A percentile compares a stretch with the other conserved stretches of the same genome.
Evolutionary conservation across 1,284 basidiomycete species (phyloP).

Genomic region (Singerocomus inundabilis): DNA sequence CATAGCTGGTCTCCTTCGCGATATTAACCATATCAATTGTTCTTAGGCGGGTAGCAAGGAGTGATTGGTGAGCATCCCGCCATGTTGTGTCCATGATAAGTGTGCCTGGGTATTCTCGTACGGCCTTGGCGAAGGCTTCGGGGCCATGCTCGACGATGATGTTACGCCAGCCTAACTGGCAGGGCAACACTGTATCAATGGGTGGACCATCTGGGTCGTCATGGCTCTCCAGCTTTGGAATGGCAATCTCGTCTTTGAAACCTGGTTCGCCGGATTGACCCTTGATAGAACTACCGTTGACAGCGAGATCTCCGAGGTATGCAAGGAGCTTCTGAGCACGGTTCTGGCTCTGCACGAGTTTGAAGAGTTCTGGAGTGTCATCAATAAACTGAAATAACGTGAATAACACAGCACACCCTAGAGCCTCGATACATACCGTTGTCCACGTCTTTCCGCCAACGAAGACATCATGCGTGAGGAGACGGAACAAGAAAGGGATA

Average conservation of each 20-base stretch:
- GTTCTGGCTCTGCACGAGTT: constrained; percentile 96
- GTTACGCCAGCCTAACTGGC: constrained; percentile 94
- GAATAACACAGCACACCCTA: constrained; percentile 1
- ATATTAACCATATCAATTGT: constrained; percentile 99
- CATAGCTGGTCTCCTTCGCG: constrained; percentile 96
- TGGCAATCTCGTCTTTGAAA: constrained; percentile 84
- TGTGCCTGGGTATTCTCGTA: constrained; percentile 93
- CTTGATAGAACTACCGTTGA: constrained; percentile 97
- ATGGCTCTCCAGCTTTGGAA: constrained; percentile 80
- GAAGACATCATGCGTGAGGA: constrained; percentile 97
- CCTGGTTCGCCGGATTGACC: constrained; percentile 94
- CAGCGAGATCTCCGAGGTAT: constrained; percentile 96
- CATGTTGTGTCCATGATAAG: constrained; percentile 99
- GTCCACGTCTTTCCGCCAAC: constrained; percentile 98
- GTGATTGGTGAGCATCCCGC: constrained; percentile 98
- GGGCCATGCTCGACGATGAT: constrained; percentile 98
- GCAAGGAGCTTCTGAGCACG: constrained; percentile 97
- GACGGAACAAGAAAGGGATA: constrained; percentile 98
- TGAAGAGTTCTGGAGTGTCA: constrained; percentile 98
- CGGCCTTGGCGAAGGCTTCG: constrained; percentile 98
- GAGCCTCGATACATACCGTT: constrained; percentile 54
- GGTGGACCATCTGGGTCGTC: constrained; percentile 73
- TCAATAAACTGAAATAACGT: constrained; percentile 81
- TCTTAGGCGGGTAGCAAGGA: constrained; percentile 94
- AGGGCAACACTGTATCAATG: constrained; percentile 82